Base-by-base conservation (phyloP, 768 basidiomycete species). In the Leucocoprinus sp. region DNA sequence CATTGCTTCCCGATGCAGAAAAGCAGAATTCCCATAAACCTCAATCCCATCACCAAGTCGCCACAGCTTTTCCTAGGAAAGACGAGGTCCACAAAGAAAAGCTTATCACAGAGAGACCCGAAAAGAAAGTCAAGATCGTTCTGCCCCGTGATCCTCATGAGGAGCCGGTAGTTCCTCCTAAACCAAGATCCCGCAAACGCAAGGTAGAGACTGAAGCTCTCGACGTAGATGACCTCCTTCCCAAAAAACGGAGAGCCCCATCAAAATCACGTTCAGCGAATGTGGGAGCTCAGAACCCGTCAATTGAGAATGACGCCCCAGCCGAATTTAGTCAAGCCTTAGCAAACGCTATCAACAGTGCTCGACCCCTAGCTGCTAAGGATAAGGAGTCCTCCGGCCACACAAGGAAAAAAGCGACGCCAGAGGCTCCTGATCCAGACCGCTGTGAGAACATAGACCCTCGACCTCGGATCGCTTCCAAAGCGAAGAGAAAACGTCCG, bases 341-440 rank as follows among this genome's bases (percentile, higher is more conserved):
- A n/a, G 44, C 14, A 19, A 28, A 45, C 19, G 44, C 44, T 29
- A 37, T 45, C 14, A 45, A 45, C 27, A 24, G 36, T 15, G 8
- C 18, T 6, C 36, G 27, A 45, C 18, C 37, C 5, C 8, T 15
- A 26, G 34, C 22, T 8, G 33, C 22, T 8, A 23, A 36, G 5
- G 15, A 24, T 14, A 12, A 4, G 9, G 19, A 34, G 31, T 14
- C 21, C 24, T n/a, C 21, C 21, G 33, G 17, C 15, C 5, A 24
- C 42, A 11, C 12, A 24, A 8, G 23, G 26, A 34, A 39, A 23
- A 19, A 6, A 22, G 18, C 14, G 2, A 17, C 38, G n/a, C 19
- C 17, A 18, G 11, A 9, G 15, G 36, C 15, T 39, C 45, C 15
- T 6, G 12, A 5, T 17, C 18, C 19, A 12, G 33, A 2, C 17